Percentiles rank a stretch among this genome's conserved stretches.
These are phyloP conservation scores for Flaveria bidentis DNA, from an alignment of 129 eudicot species.

Conservation along the genomic window DNA sequence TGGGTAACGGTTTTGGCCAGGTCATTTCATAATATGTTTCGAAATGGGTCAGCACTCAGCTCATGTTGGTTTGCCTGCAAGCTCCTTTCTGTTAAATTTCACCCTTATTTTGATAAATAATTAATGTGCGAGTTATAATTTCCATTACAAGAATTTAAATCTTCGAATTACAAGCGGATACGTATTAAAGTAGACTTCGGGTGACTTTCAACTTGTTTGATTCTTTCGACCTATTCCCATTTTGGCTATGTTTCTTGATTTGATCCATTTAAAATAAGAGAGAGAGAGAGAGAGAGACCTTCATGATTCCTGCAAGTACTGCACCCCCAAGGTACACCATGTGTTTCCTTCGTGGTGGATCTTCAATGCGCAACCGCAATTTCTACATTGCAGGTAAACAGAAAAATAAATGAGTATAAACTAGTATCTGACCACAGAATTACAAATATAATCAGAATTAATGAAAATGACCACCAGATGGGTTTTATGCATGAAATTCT, in stretches of 20 bases:
- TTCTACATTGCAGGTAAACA: slow-evolving; percentile 46
- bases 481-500: slow-evolving; percentile 13
- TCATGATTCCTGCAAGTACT: slow-evolving; percentile 99
- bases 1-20: background rate
- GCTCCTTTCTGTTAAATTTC: background rate
- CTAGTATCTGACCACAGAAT: slow-evolving; percentile 1
- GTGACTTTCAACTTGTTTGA: slow-evolving; percentile 13
- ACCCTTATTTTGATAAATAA: background rate
- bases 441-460: background rate
- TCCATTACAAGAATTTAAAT: background rate
- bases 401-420: slow-evolving; percentile 20
- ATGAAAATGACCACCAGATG: slow-evolving; percentile 10
- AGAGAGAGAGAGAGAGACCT: slow-evolving; percentile 47
- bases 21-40: background rate
- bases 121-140: background rate
- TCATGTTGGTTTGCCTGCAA: background rate
- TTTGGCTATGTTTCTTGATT: background rate
- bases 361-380: slow-evolving; percentile 88
- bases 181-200: background rate
- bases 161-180: background rate
- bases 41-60: background rate
- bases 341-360: slow-evolving; percentile 98
- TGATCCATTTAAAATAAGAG: background rate
- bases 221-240: background rate
- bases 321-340: slow-evolving; percentile 99